Evolutionary conservation across 768 basidiomycete genomes (phyloP).

Genomic region (Floccularia luteovirens): DNA sequence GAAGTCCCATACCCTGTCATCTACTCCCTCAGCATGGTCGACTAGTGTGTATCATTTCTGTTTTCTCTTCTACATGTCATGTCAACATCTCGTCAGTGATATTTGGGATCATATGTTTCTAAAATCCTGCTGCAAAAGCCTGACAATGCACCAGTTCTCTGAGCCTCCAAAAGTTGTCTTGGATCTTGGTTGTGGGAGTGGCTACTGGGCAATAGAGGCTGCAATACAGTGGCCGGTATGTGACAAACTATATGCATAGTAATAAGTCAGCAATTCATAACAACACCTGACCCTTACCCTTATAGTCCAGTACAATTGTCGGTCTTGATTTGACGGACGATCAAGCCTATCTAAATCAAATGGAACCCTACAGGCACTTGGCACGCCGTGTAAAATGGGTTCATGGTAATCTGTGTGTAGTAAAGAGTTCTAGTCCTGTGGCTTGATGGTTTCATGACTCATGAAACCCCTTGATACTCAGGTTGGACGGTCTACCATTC

Average conservation of each 20-base stretch:
- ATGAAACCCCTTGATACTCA: slow-evolving; percentile 17
- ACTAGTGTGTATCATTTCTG: slow-evolving; percentile 37
- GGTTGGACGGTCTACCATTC: slow-evolving; percentile 62
- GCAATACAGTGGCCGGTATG: slow-evolving; percentile 60
- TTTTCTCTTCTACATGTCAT: neutral
- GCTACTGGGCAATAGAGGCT: slow-evolving; percentile 66
- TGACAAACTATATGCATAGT: no score
- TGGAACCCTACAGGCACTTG: slow-evolving; percentile 30
- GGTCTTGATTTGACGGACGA: slow-evolving; percentile 51
- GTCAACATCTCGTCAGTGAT: slow-evolving; percentile 33
- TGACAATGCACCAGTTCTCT: slow-evolving; percentile 50
- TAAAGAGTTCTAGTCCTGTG: neutral
- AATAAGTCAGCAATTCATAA: no score
- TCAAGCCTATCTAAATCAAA: slow-evolving; percentile 41
- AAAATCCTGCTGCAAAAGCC: slow-evolving; percentile 30
- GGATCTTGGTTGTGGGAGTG: slow-evolving; percentile 67
- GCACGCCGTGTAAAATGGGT: slow-evolving; percentile 54
- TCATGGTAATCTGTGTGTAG: slow-evolving; percentile 55
- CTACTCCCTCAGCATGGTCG: slow-evolving; percentile 37
- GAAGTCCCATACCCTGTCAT: slow-evolving; percentile 50
- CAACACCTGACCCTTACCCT: slow-evolving; percentile 3
- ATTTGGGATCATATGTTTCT: slow-evolving; percentile 70
- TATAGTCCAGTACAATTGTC: slow-evolving; percentile 43
- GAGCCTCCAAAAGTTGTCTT: slow-evolving; percentile 45
- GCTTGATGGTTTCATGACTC: slow-evolving; percentile 1